Evolutionary conservation across 2,329 filamentous ascomycete species (phyloP), one percentile per base, ranked within the genome.

Genomic region (Ascochyta pisi): DNA sequence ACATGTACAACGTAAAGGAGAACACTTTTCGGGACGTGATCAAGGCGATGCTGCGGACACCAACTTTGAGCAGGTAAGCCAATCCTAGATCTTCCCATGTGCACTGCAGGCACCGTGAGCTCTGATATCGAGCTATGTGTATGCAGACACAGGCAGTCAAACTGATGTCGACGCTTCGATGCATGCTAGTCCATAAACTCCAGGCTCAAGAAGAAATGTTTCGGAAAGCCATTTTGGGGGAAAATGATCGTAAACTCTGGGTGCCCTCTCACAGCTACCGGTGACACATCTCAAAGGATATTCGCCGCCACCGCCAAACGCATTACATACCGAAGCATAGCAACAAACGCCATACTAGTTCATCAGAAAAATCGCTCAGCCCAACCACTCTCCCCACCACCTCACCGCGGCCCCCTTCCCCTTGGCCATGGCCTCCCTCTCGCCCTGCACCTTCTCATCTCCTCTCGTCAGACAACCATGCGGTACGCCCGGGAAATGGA

Each of bases 391-490:
- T 6, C 37, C 41, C 42, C 57, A 57, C 58, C 62, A 65, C 15
- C 40, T 42, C 24, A 58, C 54, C 10, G 58, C 45, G 34, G 44
- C 42, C 31, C 53, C 54, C 52, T 69, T 69, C 23, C 55, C 64
- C 37, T 63, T 65, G 12, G 56, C 27, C 60, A 67, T 60, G 6
- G 59, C 64, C 50, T 57, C 54, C 42, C 54, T 58, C 53, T 68
- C 62, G 3, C 52, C 58, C 22, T 61, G 49, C 15, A 61, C 50
- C 15, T 42, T 39, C 50, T 62, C 50, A 38, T 65, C 51, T 2
- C 62, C 67, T 40, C 63, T 63, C 1, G 62, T 61, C 33, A 65
- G 35, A 57, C 65, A 69, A 2, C 61, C 62, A 61, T 71, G 67
- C 39, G 29, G 41, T 7, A 70, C 51, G 3, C 64, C 63, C 3